phyloP scores from a whole-genome alignment of 345 rosid species.

The Moringa oleifera region DNA sequence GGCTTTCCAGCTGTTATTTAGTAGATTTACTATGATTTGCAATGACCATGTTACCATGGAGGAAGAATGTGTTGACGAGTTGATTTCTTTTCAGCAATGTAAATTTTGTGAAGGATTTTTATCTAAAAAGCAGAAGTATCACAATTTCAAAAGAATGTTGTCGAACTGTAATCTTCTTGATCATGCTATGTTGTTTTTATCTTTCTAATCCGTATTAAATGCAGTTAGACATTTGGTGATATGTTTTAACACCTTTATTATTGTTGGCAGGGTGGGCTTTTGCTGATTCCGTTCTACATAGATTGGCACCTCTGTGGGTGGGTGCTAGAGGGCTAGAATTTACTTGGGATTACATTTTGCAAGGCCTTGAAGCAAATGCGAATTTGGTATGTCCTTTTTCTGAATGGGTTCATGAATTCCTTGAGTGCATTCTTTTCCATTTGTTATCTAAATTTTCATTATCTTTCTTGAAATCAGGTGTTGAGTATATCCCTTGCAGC shows the following conservation, averaged over 20 bases:
- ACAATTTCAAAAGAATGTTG: not conserved
- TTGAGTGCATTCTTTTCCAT: not conserved
- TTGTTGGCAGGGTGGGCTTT: conserved; percentile 86
- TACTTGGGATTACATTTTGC: conserved; percentile 87
- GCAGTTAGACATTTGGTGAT: not conserved
- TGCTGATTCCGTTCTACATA: conserved; percentile 90
- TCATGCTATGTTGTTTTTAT: not conserved
- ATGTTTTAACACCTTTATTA: not conserved
- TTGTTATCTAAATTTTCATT: not conserved
- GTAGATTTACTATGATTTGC: no score
- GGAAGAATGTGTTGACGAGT: not conserved
- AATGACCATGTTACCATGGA: not conserved
- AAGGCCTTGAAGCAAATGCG: conserved; percentile 97
- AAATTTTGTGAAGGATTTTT: not conserved
- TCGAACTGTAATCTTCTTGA: not conserved
- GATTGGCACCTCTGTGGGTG: conserved; percentile 95
- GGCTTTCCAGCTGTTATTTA: no score
- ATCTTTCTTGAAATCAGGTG: conserved; percentile 44
- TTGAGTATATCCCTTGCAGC: conserved; percentile 90
- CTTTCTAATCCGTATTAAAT: not conserved
- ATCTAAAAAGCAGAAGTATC: not conserved
- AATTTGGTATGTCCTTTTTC: conserved; percentile 51
- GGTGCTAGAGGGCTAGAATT: conserved; percentile 95
- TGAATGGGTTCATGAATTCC: not conserved
- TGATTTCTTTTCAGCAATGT: no score